Evolutionary conservation across 2,329 filamentous ascomycete species (phyloP), one percentile per base, ranked within the genome.

Genomic region (Thermochaetoides dissita): DNA sequence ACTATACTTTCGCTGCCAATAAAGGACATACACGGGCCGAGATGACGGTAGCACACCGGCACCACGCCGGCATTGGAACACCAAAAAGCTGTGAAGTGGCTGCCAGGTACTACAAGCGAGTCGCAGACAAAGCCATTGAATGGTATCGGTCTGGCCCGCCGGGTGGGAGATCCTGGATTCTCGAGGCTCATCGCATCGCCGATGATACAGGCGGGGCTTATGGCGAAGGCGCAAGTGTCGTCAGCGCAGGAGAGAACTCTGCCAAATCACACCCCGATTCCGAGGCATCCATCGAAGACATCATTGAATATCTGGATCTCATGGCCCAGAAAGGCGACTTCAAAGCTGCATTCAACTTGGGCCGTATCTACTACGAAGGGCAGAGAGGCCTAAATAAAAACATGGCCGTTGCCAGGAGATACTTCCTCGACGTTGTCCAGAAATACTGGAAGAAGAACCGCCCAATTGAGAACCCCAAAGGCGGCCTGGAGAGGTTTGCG

Each of bases 191-290:
- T 64, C 77, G 85, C 43, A 83, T 95, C 53, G 84, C 87, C 3
- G 93, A 98, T 55, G 86, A 95, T 38, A 68, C 81, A 30, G 93
- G 91, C 7, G 91, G 91, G 36, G 82, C 94, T 6, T 98, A 95
- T 58, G 93, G 91, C 37, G 86, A 94, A 62, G 93, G 91, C 3
- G 91, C 91, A 9, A 96, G 89, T 57, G 84, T 81, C 34, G 81
- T 81, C 24, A 95, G 87, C 57, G 82, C 91, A 0, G 91, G 91
- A 5, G 71, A 75, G 43, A 88, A 94, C 57, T 86, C 87, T 4
- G 74, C 81, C 54, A 79, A 79, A 48, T 76, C 79, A 12, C 77
- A 78, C 43, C 84, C 85, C 3, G 84, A 91, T 56, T 76, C 82
- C 1, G 82, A 94, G 54, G 86, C 87, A 1, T 84, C 85, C 10